Evolutionary conservation across 2,329 filamentous ascomycete species (phyloP).

Genomic region (Penicillium occitanis): DNA sequence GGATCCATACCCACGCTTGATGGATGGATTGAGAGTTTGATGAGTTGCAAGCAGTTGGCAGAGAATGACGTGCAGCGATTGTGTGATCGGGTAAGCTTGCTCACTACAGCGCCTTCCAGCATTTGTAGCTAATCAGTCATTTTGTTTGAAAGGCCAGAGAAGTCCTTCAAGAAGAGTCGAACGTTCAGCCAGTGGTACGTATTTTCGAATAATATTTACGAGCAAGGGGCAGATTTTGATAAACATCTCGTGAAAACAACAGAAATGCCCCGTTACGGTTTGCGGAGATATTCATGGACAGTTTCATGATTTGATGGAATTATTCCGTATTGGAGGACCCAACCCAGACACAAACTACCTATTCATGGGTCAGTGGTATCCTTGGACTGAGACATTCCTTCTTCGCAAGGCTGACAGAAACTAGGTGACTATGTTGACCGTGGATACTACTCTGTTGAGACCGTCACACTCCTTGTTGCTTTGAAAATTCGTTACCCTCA

Average conservation of each 20-base stretch:
- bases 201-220: slow-evolving; percentile 13
- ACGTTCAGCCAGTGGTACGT: slow-evolving; percentile 95
- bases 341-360: slow-evolving; percentile 99
- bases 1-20: slow-evolving; percentile 90
- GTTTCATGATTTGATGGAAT: slow-evolving; percentile 98
- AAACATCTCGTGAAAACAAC: slow-evolving; percentile 28
- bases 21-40: slow-evolving; percentile 97
- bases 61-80: slow-evolving; percentile 93
- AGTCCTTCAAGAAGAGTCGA: slow-evolving; percentile 95
- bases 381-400: not conserved
- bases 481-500: slow-evolving; percentile 98
- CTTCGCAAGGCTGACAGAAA: slow-evolving; percentile 25
- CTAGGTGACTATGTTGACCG: slow-evolving; percentile 96
- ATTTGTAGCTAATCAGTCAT: slow-evolving; percentile 11
- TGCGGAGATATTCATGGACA: slow-evolving; percentile 99
- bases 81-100: slow-evolving; percentile 82
- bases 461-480: slow-evolving; percentile 90
- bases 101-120: slow-evolving; percentile 12
- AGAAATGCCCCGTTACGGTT: slow-evolving; percentile 98
- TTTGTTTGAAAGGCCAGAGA: slow-evolving; percentile 70
- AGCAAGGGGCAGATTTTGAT: slow-evolving; percentile 20
- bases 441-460: slow-evolving; percentile 98
- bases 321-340: slow-evolving; percentile 97
- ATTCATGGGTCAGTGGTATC: slow-evolving; percentile 77
- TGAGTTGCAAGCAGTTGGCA: slow-evolving; percentile 96